phyloP scores from a whole-genome alignment of 148 eudicot genomes.

The Mesembryanthemum crystallinum region DNA sequence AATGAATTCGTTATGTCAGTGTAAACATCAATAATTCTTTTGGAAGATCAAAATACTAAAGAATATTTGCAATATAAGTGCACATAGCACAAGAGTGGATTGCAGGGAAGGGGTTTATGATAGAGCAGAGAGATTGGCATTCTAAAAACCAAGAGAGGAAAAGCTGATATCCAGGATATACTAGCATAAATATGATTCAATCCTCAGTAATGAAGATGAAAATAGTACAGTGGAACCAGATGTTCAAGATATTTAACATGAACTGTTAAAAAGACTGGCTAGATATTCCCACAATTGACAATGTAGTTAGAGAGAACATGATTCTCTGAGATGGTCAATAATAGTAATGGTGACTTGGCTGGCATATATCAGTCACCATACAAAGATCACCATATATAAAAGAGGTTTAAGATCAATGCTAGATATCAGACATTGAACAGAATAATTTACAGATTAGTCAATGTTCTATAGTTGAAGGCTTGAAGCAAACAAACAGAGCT shows the following conservation, averaged over 20 bases:
- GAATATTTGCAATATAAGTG: neutral
- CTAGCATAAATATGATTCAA: no score
- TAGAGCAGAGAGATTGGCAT: neutral
- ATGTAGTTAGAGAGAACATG: neutral
- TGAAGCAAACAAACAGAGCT: neutral
- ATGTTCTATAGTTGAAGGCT: neutral
- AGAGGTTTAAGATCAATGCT: neutral
- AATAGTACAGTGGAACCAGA: neutral
- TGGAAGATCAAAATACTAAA: neutral
- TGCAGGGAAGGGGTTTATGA: neutral
- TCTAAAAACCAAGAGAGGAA: neutral
- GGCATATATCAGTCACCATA: slow-evolving; percentile 6
- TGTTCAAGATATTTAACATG: neutral
- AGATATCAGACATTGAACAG: neutral
- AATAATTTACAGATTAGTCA: neutral
- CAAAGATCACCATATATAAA: neutral
- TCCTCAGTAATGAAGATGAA: neutral
- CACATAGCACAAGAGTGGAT: neutral
- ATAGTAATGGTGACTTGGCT: neutral
- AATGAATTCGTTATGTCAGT: neutral
- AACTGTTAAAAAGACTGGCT: slow-evolving; percentile 2
- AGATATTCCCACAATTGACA: neutral
- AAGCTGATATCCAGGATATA: no score
- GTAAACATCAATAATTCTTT: neutral
- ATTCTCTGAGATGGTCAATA: slow-evolving; percentile 6